Evolutionary conservation across 2,329 filamentous ascomycete species (phyloP).

Genomic region (Ophiostoma ips): DNA sequence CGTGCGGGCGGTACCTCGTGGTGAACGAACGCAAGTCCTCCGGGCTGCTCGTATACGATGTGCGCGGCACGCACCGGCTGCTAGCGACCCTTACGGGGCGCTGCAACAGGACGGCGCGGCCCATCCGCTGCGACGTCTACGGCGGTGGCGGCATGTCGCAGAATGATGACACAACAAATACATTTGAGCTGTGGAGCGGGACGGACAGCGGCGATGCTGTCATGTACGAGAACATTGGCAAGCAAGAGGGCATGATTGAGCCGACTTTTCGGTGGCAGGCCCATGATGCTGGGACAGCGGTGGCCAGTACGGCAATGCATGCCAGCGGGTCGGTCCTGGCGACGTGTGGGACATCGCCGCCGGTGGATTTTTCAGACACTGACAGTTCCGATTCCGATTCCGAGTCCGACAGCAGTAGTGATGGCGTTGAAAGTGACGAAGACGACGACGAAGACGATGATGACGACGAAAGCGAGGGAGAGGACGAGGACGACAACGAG

Average conservation of each 20-base stretch:
- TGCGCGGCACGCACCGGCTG: slow-evolving; percentile 44
- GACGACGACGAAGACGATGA: not conserved
- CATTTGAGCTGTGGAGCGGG: slow-evolving; percentile 50
- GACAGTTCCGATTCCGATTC: not conserved
- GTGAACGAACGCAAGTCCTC: slow-evolving; percentile 44
- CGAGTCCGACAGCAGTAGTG: not conserved
- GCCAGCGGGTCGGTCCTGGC: slow-evolving; percentile 40
- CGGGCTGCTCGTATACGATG: slow-evolving; percentile 47
- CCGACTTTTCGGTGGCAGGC: slow-evolving; percentile 37
- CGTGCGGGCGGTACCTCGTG: slow-evolving; percentile 48
- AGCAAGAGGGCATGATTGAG: slow-evolving; percentile 27
- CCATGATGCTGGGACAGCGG: slow-evolving; percentile 26
- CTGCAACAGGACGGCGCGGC: slow-evolving; percentile 38
- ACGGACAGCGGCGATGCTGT: slow-evolving; percentile 38
- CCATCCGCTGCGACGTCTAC: slow-evolving; percentile 41
- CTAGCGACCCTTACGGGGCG: slow-evolving; percentile 40
- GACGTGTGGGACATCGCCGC: slow-evolving; percentile 41
- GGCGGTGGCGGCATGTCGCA: slow-evolving; percentile 11
- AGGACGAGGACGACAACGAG: slow-evolving; percentile 16
- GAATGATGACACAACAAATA: slow-evolving; percentile 12
- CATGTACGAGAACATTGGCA: slow-evolving; percentile 45
- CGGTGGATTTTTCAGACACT: not conserved
- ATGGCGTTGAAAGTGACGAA: not conserved
- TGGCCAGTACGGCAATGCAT: slow-evolving; percentile 38
- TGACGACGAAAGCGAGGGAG: not conserved